Percentiles rank a stretch among this genome's conserved stretches.
These are phyloP conservation scores for Akebia trifoliata DNA, from an alignment of 164 flowering plant genomes.

Conservation along the genomic window DNA sequence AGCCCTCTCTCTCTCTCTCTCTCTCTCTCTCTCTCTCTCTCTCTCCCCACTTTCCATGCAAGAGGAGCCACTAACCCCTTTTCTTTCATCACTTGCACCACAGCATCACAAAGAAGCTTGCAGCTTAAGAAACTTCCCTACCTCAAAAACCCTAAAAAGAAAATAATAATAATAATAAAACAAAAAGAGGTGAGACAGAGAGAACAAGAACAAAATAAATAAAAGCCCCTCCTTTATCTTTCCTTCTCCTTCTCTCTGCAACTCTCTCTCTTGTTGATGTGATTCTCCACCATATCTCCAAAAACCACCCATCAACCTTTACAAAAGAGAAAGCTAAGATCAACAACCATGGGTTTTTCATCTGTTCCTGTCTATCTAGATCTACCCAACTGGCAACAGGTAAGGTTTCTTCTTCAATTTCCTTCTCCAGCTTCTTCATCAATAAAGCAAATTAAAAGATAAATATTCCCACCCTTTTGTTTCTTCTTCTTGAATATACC, in stretches of 20 bases:
- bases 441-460: constrained; percentile 33
- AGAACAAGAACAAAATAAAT: constrained; percentile 25
- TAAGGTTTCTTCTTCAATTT: constrained; percentile 21
- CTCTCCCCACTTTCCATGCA: constrained; percentile 28
- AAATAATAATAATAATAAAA: constrained; percentile 9
- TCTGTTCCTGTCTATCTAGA: constrained; percentile 74
- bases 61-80: constrained; percentile 23
- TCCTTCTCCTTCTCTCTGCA: constrained; percentile 27
- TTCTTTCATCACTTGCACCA: constrained; percentile 26
- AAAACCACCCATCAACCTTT: constrained; percentile 53
- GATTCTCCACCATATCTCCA: constrained; percentile 55
- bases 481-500: constrained; percentile 49
- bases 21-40: constrained; percentile 13
- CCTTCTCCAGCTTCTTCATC: constrained; percentile 28
- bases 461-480: constrained; percentile 38
- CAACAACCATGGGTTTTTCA: constrained; percentile 64
- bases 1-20: too few species aligned
- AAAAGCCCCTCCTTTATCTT: constrained; percentile 20
- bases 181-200: constrained; percentile 21
- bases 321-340: constrained; percentile 41
- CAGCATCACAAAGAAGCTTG: constrained; percentile 37
- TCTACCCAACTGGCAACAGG: constrained; percentile 86
- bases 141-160: constrained; percentile 12
- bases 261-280: constrained; percentile 39
- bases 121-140: constrained; percentile 39